phyloP scores from a whole-genome alignment of 768 basidiomycete genomes.

The Leccinum subgranulosum region DNA sequence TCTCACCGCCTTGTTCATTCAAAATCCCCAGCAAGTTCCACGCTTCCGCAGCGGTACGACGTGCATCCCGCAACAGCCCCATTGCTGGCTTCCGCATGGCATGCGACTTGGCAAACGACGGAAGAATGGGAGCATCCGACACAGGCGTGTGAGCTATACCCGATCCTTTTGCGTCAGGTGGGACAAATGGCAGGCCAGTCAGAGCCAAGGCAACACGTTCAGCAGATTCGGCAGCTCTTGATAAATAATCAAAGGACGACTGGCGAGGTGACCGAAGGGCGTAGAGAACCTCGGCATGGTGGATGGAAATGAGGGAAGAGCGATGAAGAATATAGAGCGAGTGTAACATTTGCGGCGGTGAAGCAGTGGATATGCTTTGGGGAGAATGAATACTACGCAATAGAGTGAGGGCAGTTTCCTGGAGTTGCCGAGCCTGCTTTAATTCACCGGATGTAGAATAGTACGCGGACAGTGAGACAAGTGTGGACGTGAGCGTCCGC shows the following conservation, averaged over 20 bases:
- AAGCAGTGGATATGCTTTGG: conserved; percentile 38
- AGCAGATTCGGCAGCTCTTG: conserved; percentile 62
- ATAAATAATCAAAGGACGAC: conserved; percentile 54
- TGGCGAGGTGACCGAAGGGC: conserved; percentile 41
- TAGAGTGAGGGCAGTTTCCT: conserved; percentile 54
- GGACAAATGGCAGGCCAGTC: conserved; percentile 38
- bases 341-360: conserved; percentile 62
- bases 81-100: conserved; percentile 54
- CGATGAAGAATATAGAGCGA: conserved; percentile 66
- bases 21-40: conserved; percentile 74
- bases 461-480: conserved; percentile 71
- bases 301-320: conserved; percentile 67
- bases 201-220: conserved; percentile 60
- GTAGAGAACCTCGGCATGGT: conserved; percentile 70
- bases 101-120: conserved; percentile 44
- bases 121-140: conserved; percentile 39
- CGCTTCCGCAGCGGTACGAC: conserved; percentile 67
- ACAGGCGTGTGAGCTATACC: conserved; percentile 36
- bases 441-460: conserved; percentile 61
- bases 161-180: conserved; percentile 35
- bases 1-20: conserved; percentile 41
- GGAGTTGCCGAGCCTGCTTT: conserved; percentile 49
- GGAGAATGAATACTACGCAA: conserved; percentile 54
- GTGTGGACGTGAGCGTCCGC: conserved; percentile 54
- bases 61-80: conserved; percentile 63